Base-by-base conservation (phyloP, 108 stramenopile species). In the Cyclotella atomus region DNA sequence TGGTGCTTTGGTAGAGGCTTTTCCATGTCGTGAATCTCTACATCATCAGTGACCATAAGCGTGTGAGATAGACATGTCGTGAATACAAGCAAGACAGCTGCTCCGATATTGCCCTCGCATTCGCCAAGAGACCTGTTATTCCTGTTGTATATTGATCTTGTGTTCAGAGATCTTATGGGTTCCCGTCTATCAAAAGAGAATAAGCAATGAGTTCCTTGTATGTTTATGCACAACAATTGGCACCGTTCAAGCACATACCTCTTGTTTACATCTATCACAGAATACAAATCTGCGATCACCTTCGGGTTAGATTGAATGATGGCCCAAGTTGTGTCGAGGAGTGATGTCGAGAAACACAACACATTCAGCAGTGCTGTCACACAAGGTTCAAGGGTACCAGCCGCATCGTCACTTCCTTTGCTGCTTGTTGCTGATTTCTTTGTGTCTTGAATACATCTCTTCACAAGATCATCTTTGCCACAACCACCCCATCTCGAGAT, bases 41-140 rank as follows among this genome's bases (percentile, higher is more conserved):
- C 83, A 68, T 97, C 96, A 65, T 97, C 96, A 0, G 93, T 93
- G 7, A 95, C 81, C 59, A 97, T 90, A 38, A 97, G 81, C n/a
- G 83, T 81, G 59, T 95, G 91, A 2, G 86, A 60, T 25, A 95
- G 63, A 46, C 84, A 76, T 6, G 79, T 68, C 21, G 85, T 74
- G 75, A 95, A 92, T 10, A 95, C 21, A 50, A 85, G 87, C 10
- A 95, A 73, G 21, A 90, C 32, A n/a, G 73, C 81, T 10, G 85
- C 75, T 50, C 85, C 83, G 35, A 89, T 76, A 49, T 86, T 84
- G 9, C 76, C 83, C 15, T 69, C 82, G 33, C 56, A 60, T 28
- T 67, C 65, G 0, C 80, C 73, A 28, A 67, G 47, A 44, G 65
- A 54, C 25, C 34, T 36, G 46, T 72, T 61, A 33, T 60, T 46